Evolutionary conservation across 2,329 filamentous ascomycete species (phyloP).

Genomic region (Aspergillus pseudoviridinutans): DNA sequence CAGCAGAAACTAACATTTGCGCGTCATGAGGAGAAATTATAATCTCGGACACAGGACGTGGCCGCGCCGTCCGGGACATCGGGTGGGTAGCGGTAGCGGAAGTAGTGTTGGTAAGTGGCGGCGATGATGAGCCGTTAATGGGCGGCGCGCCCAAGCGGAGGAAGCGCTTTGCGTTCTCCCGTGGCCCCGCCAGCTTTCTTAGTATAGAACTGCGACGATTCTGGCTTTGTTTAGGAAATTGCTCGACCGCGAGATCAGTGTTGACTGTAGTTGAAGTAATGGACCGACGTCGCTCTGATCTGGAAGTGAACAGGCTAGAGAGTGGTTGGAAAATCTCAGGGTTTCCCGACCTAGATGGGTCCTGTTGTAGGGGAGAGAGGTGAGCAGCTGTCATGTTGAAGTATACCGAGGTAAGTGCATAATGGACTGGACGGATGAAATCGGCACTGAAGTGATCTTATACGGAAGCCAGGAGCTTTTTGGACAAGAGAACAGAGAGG

Average conservation of each 20-base stretch:
- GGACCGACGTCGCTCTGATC: constrained; percentile 23
- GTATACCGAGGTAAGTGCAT: constrained; percentile 14
- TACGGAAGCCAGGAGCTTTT: not conserved
- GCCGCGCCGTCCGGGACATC: constrained; percentile 22
- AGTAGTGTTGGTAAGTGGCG: constrained; percentile 11
- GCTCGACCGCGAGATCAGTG: constrained; percentile 18
- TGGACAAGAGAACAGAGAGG: not conserved
- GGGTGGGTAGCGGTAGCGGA: constrained; percentile 12
- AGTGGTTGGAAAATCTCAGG: constrained; percentile 20
- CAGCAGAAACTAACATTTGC: constrained; percentile 26
- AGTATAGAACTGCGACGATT: constrained; percentile 27
- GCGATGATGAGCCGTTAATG: constrained; percentile 15
- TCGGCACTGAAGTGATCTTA: not conserved
- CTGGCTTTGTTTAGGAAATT: constrained; percentile 22
- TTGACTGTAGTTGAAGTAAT: constrained; percentile 13
- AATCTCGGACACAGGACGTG: constrained; percentile 34
- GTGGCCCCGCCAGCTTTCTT: constrained; percentile 43
- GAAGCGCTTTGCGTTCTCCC: constrained; percentile 46
- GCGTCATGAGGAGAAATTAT: constrained; percentile 31
- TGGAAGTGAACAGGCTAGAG: constrained; percentile 20
- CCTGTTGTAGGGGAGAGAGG: constrained; percentile 24
- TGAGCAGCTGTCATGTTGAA: constrained; percentile 30
- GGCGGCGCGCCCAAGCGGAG: constrained; percentile 38
- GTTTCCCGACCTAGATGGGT: constrained; percentile 21
- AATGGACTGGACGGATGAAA: constrained; percentile 1